Evolutionary conservation across 1,139 yeast species (phyloP).

Genomic region (Suhomyces choctaworum): DNA sequence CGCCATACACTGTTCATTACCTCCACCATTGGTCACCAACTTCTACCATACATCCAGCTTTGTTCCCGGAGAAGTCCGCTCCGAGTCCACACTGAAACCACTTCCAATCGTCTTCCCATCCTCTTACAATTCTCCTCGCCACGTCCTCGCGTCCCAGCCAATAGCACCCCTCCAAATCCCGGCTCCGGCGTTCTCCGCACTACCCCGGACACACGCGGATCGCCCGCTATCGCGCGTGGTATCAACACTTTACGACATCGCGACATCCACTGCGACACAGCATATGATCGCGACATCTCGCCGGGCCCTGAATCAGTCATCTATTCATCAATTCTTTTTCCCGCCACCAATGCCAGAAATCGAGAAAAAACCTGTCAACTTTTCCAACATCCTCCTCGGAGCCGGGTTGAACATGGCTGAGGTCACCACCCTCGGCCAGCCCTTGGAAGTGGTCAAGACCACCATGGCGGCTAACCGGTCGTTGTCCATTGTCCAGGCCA

Average conservation of each 20-base stretch:
- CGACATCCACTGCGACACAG: slow-evolving; percentile 2
- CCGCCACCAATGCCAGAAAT: slow-evolving; percentile 23
- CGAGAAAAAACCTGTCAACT: slow-evolving; percentile 83
- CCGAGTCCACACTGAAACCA: too few species aligned
- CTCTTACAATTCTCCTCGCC: too few species aligned
- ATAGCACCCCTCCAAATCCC: not conserved
- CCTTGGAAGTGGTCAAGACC: slow-evolving; percentile 91
- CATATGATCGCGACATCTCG: not conserved
- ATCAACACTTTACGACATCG: slow-evolving; percentile 3
- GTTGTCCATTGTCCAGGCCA: slow-evolving; percentile 65
- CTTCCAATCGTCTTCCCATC: too few species aligned
- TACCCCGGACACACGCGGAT: not conserved
- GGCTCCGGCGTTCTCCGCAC: slow-evolving; percentile 1
- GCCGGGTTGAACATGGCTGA: slow-evolving; percentile 93
- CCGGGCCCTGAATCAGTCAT: not conserved
- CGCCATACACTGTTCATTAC: too few species aligned
- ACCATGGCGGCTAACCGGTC: slow-evolving; percentile 97
- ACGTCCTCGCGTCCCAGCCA: not conserved
- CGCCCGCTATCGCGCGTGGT: slow-evolving; percentile 1
- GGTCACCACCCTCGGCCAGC: slow-evolving; percentile 94
- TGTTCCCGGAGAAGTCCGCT: too few species aligned
- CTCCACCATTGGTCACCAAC: too few species aligned
- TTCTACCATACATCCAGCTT: too few species aligned
- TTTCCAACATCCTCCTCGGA: slow-evolving; percentile 87
- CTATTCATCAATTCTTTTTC: slow-evolving; percentile 1